Evolutionary conservation across 2,329 filamentous ascomycete species (phyloP).

Genomic region (Fusarium sp.): DNA sequence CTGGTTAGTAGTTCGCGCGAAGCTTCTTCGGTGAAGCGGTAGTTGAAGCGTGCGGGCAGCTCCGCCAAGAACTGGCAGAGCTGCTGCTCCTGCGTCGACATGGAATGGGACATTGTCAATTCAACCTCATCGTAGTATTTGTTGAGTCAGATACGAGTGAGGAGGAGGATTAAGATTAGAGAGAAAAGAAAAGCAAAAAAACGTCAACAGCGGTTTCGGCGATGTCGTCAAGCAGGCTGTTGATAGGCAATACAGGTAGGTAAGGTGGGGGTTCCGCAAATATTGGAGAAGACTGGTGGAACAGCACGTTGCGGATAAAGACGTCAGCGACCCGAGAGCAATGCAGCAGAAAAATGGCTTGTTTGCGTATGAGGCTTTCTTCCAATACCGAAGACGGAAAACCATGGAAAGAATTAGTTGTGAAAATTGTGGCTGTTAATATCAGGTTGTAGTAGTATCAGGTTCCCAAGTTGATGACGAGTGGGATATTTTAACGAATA

Average conservation of each 20-base stretch:
- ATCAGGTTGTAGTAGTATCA: constrained; percentile 4
- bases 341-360: background rate
- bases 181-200: constrained; percentile 13
- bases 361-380: background rate
- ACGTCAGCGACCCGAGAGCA: constrained; percentile 36
- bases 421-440: constrained; percentile 7
- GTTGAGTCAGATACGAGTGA: constrained; percentile 1
- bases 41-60: constrained; percentile 78
- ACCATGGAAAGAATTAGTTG: background rate
- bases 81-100: constrained; percentile 79
- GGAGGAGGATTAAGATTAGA: background rate
- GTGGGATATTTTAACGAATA: background rate
- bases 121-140: constrained; percentile 46
- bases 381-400: background rate
- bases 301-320: constrained; percentile 33
- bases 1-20: constrained; percentile 78
- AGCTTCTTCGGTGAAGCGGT: constrained; percentile 80
- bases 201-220: constrained; percentile 35
- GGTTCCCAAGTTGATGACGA: constrained; percentile 14
- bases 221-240: constrained; percentile 44
- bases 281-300: constrained; percentile 41
- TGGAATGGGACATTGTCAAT: constrained; percentile 62
- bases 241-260: constrained; percentile 20
- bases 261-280: constrained; percentile 35
- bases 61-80: constrained; percentile 86